These are phyloP conservation scores for Penicillium dipodomyicola DNA, from an alignment of 495 filamentous ascomycete genomes.

Conservation along the genomic window DNA sequence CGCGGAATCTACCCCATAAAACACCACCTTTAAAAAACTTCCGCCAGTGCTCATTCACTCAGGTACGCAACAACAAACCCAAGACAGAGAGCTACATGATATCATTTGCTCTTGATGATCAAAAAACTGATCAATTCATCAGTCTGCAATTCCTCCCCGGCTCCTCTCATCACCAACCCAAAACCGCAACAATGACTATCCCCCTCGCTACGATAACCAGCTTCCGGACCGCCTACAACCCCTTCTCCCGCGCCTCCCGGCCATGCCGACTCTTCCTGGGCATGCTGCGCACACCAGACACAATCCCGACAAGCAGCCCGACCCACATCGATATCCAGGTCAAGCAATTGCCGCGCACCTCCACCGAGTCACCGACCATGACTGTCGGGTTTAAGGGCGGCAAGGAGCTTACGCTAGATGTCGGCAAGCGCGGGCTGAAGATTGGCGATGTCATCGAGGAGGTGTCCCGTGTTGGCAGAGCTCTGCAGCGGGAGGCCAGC, in stretches of 20 bases:
- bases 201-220: constrained; percentile 63
- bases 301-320: constrained; percentile 65
- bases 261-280: constrained; percentile 84
- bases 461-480: constrained; percentile 82
- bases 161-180: background rate
- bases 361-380: constrained; percentile 53
- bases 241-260: constrained; percentile 73
- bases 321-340: constrained; percentile 76
- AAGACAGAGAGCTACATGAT: background rate
- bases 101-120: background rate
- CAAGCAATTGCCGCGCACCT: constrained; percentile 62
- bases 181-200: constrained; percentile 70
- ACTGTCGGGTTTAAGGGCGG: constrained; percentile 66
- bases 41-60: constrained; percentile 11
- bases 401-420: constrained; percentile 56
- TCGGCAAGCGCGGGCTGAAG: constrained; percentile 78
- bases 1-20: background rate
- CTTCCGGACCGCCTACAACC: constrained; percentile 84
- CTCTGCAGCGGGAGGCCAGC: constrained; percentile 76
- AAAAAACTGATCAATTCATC: background rate
- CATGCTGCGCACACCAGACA: constrained; percentile 60
- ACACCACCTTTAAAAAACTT: constrained; percentile 25
- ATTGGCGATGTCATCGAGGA: constrained; percentile 87
- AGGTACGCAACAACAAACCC: constrained; percentile 16
- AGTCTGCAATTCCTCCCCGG: background rate